phyloP scores from a whole-genome alignment of 2,329 filamentous ascomycete species.

The Tolypocladium ovalisporum region DNA sequence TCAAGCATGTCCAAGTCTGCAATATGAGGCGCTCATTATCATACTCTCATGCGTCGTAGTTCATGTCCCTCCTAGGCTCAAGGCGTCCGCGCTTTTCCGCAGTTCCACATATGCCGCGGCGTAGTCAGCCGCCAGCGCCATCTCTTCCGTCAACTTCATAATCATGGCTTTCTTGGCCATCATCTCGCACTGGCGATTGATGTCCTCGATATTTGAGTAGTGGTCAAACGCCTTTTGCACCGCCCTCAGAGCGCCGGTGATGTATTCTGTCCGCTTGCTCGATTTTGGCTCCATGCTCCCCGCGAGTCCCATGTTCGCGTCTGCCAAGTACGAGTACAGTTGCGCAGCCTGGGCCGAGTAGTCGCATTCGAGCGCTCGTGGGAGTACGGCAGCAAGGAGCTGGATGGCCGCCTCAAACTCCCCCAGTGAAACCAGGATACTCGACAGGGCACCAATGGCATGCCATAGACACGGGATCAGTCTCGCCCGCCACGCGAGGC shows the following conservation, averaged over 20 bases:
- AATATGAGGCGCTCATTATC: not conserved
- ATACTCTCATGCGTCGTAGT: not conserved
- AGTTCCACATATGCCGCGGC: conserved; percentile 55
- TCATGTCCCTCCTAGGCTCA: conserved; percentile 12
- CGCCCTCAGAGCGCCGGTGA: conserved; percentile 47
- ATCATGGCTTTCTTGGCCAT: conserved; percentile 74
- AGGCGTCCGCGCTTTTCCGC: conserved; percentile 25
- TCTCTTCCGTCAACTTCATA: conserved; percentile 58
- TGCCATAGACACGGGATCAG: conserved; percentile 64
- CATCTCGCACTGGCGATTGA: conserved; percentile 63
- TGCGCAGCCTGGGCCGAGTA: conserved; percentile 50
- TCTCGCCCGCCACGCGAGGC: conserved; percentile 58
- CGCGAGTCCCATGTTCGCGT: conserved; percentile 70
- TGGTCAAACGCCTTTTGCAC: conserved; percentile 53
- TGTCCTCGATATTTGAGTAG: conserved; percentile 54
- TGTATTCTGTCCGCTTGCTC: conserved; percentile 39
- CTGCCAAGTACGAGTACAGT: conserved; percentile 60
- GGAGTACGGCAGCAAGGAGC: conserved; percentile 59
- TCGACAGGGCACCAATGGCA: conserved; percentile 54
- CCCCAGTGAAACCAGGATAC: conserved; percentile 56
- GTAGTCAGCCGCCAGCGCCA: conserved; percentile 51
- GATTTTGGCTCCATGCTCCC: conserved; percentile 36
- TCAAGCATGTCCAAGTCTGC: not conserved
- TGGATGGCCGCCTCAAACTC: conserved; percentile 59
- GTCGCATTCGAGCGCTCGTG: conserved; percentile 64